Base-by-base conservation (phyloP, 805 yeast species). In the Millerozyma acaciae region DNA sequence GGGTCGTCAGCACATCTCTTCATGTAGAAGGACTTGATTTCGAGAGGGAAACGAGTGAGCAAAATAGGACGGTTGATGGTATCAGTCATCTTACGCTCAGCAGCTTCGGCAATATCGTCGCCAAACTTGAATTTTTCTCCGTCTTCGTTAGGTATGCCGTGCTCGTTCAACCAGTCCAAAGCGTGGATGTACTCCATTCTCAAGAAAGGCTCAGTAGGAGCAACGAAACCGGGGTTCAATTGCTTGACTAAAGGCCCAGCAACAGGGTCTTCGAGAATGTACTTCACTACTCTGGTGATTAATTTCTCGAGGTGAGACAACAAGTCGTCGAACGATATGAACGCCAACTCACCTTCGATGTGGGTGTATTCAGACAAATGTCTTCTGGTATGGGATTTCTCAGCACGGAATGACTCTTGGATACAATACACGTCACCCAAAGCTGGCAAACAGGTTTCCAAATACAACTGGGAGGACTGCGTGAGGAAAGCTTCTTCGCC, bases 81-180 rank as follows among this genome's bases (percentile, higher is more conserved):
- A 60, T 93, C 99, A 21, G 96, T 87, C 99, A 93, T 93, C 65
- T 82, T 85, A 62, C 99, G 84, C 75, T 93, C 99, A 39, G 97
- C 98, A 36, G 98, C 98, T 70, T 93, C 99, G 40, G 97, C 97
- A 45, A 93, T 93, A 62, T 93, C 99, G 57, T 93, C 99, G 62
- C 99, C 99, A 49, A 93, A 93, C 65, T 83, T 77, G 80, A 90
- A 93, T 48, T 71, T 68, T 58, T 87, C 84, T 43, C 93, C 97
- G 8, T 90, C 96, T 70, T 93, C 98, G 76, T 90, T 93, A 53
- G 80, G 80, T 52, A 94, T 78, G 34, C 83, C 90, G 65, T 90
- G 87, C 65, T 89, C 97, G 76, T 87, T 86, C 65, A 93, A 80
- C 97, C 98, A 93, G 21, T 80, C 86, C 48, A 93, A 73, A 18